Evolutionary conservation across 495 filamentous ascomycete genomes (phyloP), one percentile per base, ranked within the genome.

Genomic region (Aspergillus indologenus): DNA sequence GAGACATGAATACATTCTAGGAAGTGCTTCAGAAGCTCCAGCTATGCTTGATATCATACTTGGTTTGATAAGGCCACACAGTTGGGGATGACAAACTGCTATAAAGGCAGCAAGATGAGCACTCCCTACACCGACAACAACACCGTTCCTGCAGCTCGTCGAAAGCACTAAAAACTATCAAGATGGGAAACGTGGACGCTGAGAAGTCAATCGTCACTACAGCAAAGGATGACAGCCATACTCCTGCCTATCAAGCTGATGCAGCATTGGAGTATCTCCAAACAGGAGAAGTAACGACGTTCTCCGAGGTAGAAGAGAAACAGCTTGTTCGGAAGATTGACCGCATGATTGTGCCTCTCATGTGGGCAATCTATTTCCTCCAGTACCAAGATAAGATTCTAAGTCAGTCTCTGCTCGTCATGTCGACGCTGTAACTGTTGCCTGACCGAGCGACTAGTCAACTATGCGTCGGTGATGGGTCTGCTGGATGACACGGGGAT

Each of bases 321-420:
- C 53, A 58, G 23, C 61, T 79, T 15, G 63, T 74, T 22, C 68
- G 73, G 53, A 79, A 75, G 57, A 70, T 77, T 40, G 74, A 79
- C 56, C 66, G 65, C 61, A 71, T 72, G 65, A 68, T 79, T 46
- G 67, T 79, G 45, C 75, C 75, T 8, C 59, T 77, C 62, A 68
- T 78, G 59, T 69, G 71, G 64, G 65, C 71, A 31, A 79, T 77
- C 56, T 88, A 88, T 68, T 82, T 78, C 42, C 75, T 88, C 65
- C 85, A 88, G 67, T 87, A 85, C 63, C 68, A 86, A 24, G 85
- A 88, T 68, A 88, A 88, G 70, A 80, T 86, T 54, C 75, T 85
- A 40, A 76, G 67, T 69, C 57, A 23, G 67, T 62, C 20, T 6
- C 42, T 29, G 5, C 23, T 12, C 21, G 3, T 40, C 5, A 20